Conservation (phyloP, 176 grass and related monocot species). For the Lolium multiflorum region DNA sequence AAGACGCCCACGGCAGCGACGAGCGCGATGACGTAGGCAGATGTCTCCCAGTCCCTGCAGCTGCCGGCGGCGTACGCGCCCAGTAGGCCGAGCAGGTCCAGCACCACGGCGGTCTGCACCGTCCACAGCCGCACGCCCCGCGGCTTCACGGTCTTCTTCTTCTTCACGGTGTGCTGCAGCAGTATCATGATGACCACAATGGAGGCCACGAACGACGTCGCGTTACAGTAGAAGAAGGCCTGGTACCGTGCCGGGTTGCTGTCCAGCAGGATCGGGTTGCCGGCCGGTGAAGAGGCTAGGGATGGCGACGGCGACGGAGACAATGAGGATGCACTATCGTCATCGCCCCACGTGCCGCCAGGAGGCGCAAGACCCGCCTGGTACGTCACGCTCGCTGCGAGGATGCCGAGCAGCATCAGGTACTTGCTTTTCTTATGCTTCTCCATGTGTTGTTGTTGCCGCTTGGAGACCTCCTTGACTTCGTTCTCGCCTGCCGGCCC, state of each 20-base stretch:
- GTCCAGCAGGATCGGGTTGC: background rate
- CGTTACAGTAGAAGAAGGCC: slow-evolving; percentile 5
- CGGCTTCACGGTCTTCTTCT: too few species aligned
- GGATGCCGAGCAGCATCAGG: slow-evolving; percentile 39
- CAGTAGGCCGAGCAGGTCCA: background rate
- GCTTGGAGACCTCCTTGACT: background rate
- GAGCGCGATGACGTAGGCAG: background rate
- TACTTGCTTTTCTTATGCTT: background rate
- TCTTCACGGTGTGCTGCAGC: background rate
- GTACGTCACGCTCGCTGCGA: slow-evolving; percentile 48
- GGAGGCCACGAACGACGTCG: background rate
- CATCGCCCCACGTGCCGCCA: slow-evolving; percentile 34
- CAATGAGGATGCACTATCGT: background rate
- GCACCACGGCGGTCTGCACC: background rate
- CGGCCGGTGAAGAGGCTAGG: background rate
- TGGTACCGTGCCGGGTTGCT: background rate
- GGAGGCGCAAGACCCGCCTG: slow-evolving; percentile 39
- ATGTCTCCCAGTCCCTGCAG: background rate
- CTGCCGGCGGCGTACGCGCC: background rate
- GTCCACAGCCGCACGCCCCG: background rate
- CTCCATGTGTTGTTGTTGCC: background rate
- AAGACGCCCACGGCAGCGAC: background rate
- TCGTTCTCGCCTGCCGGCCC: background rate
- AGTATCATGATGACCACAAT: background rate
- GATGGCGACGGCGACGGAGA: background rate